Evolutionary conservation across 768 basidiomycete species (phyloP).

Genomic region (Trametes cingulata): DNA sequence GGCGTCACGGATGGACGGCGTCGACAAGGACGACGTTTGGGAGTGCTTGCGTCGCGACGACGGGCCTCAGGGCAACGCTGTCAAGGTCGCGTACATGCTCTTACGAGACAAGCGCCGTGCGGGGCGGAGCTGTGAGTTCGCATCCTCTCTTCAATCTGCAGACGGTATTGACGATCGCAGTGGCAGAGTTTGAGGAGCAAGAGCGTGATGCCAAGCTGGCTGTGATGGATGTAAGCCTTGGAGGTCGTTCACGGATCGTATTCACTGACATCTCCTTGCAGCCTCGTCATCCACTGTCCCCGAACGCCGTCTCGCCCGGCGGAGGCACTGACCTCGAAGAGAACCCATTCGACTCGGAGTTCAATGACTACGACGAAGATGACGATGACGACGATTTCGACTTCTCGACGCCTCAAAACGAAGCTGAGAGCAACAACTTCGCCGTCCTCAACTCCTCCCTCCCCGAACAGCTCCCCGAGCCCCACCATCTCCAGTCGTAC

Average conservation of each 20-base stretch:
- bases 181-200: constrained; percentile 79
- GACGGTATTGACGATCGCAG: constrained; percentile 38
- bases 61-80: constrained; percentile 84
- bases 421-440: constrained; percentile 61
- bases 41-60: constrained; percentile 81
- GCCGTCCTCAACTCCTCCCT: constrained; percentile 90
- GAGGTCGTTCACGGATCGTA: constrained; percentile 1
- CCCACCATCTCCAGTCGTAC: constrained; percentile 72
- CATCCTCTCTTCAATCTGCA: background rate
- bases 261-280: constrained; percentile 31
- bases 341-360: constrained; percentile 82
- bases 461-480: constrained; percentile 60
- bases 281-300: constrained; percentile 74
- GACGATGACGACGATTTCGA: constrained; percentile 58
- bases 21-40: constrained; percentile 86
- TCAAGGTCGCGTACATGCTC: constrained; percentile 96
- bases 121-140: constrained; percentile 76
- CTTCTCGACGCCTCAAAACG: constrained; percentile 45
- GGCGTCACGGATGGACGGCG: constrained; percentile 65
- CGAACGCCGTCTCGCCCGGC: constrained; percentile 60
- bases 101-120: constrained; percentile 84
- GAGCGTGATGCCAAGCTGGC: constrained; percentile 82
- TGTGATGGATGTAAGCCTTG: constrained; percentile 70
- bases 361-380: constrained; percentile 55
- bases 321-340: constrained; percentile 61